A percentile compares a stretch with the other conserved stretches of the same genome.
phyloP scores from a whole-genome alignment of 1,284 basidiomycete species.

The Chalciporus piperatoides region DNA sequence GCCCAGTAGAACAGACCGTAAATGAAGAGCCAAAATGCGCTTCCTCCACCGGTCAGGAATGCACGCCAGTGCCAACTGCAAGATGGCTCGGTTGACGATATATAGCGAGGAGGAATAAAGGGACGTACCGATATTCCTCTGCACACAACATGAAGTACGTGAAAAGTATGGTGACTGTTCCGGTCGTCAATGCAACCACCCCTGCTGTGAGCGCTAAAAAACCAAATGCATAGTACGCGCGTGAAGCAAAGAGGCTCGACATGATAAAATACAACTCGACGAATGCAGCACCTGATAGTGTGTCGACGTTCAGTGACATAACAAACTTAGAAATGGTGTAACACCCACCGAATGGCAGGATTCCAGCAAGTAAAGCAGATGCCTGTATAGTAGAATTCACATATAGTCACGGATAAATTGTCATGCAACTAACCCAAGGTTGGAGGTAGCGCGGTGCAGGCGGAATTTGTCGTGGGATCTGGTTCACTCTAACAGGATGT shows the following conservation, averaged over 20 bases:
- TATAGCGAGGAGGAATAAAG: neutral
- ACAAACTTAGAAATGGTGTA: neutral
- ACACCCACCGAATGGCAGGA: constrained; percentile 81
- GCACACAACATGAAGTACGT: constrained; percentile 93
- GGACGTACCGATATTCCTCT: constrained; percentile 83
- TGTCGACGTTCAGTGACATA: constrained; percentile 5
- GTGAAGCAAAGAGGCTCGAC: constrained; percentile 90
- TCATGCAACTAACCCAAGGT: constrained; percentile 55
- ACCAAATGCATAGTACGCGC: constrained; percentile 94
- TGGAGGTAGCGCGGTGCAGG: constrained; percentile 80
- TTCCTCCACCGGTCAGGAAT: constrained; percentile 92
- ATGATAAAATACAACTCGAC: constrained; percentile 95
- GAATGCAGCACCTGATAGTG: constrained; percentile 76
- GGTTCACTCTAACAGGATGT: constrained; percentile 86
- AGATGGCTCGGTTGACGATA: constrained; percentile 6
- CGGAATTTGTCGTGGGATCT: constrained; percentile 90
- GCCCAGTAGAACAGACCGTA: constrained; percentile 74
- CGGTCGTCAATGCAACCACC: constrained; percentile 84
- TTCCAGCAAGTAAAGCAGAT: constrained; percentile 80
- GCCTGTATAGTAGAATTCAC: constrained; percentile 42
- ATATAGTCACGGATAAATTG: constrained; percentile 7
- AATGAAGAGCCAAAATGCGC: constrained; percentile 87
- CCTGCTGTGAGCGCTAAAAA: constrained; percentile 88
- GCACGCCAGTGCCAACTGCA: constrained; percentile 93
- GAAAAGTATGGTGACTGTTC: constrained; percentile 87